Evolutionary conservation across 139 green algal species (phyloP), one percentile per base, ranked within the genome.

Genomic region (Coelastrella sp.): DNA sequence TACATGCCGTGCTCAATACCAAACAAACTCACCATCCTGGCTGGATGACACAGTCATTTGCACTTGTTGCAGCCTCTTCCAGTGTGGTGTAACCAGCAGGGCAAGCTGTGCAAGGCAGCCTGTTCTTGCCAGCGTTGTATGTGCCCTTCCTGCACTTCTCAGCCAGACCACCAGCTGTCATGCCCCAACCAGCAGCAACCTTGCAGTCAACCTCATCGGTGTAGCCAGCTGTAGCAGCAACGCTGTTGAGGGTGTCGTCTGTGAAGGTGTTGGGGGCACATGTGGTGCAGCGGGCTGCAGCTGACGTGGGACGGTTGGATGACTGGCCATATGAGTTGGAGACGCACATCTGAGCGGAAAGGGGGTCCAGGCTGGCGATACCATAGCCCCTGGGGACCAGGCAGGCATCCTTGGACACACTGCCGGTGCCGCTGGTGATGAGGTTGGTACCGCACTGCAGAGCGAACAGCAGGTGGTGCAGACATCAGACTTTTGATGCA

Each of bases 351-450:
- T 17, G 47, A 14, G 79, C 79, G 19, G 54, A n/a, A 14, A 85
- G 22, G 79, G 79, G 79, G 17, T 19, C 32, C 56, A 85, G 14
- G 79, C 57, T 73, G 17, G 20, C 32, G 0, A 85, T 20, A 54
- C 79, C 79, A 5, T 68, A 85, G 17, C 79, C 79, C 8, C 19
- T 20, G 20, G 79, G 79, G 16, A 85, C 79, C 79, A 68, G 14
- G 79, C 79, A 85, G 79, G 79, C 79, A 68, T 85, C 79, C 56
- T 85, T 85, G 79, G 79, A 85, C 79, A 85, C 79, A 10, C 57
- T 73, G 17, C 79, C 79, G 5, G 57, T 10, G 2, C 8, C 56
- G 5, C 8, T 11, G 56, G 79, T 85, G 56, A 57, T 71, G 17
- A 85, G 7, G 57, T 54, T 54, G 32, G 56, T 17, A 58, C 79